Base-by-base conservation (phyloP, 2,329 filamentous ascomycete species). In the Raffaelea deltoideospora region DNA sequence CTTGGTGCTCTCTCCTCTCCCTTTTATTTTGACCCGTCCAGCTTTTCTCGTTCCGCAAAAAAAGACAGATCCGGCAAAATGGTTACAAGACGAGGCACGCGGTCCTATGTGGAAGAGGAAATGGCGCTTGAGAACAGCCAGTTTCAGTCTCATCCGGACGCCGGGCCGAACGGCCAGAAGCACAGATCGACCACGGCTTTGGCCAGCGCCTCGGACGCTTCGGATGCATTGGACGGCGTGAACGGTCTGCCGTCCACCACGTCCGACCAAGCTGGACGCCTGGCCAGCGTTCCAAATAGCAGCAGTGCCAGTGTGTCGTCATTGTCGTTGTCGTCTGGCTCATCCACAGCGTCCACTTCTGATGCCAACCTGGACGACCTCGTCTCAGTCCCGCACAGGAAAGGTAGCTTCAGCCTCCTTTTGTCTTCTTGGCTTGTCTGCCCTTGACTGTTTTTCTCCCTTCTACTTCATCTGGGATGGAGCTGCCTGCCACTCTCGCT, bases 1-100 rank as follows among this genome's bases (percentile, higher is more conserved):
- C n/a, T n/a, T n/a, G n/a, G 23, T 26, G 8, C 23, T 26, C 23
- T 8, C 23, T 13, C 13, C 23, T 26, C 23, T 26, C 13, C 23
- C 8, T 13, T 8, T 26, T 26, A 18, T 29, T 13, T 19, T 10
- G n/a, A 30, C 21, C 14, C 17, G 18, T 21, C 5, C 31, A 14
- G 8, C 15, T 26, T 22, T 19, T 21, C 24, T 10, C 18, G 10
- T 17, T n/a, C 22, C 29, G 8, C 14, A 19, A 5, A 10, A 11
- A 10, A n/a, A 21, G 13, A 22, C 3, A 13, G n/a, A 26, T 3
- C 15, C 14, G 27, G 33, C 14, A 40, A 37, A 9, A 42, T 43
- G 40, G 34, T 44, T n/a, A 43, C 44, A 8, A 45, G 44, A 34
- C 40, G 47, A 22, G 47, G 28, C 19, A 40, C 37, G 17, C 42